A percentile compares a stretch with the other conserved stretches of the same genome.
Conservation (phyloP, 2,329 filamentous ascomycete species). For the Arachnopeziza araneosa region DNA sequence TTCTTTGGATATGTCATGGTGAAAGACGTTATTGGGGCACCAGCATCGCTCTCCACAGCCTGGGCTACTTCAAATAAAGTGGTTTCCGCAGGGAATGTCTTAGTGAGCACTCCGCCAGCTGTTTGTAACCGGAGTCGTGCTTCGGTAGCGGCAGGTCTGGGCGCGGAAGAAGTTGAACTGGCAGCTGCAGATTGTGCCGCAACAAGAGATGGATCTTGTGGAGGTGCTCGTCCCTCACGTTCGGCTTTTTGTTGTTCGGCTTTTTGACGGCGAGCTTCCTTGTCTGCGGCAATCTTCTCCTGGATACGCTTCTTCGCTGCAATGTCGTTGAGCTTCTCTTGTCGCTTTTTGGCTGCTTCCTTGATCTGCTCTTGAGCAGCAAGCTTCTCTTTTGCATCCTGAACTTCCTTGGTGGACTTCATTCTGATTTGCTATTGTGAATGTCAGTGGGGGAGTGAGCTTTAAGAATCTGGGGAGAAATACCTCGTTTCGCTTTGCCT, state of each 20-base stretch:
- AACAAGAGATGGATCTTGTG: conserved; percentile 29
- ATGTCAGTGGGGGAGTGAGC: background rate
- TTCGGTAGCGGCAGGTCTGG: conserved; percentile 55
- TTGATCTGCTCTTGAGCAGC: conserved; percentile 86
- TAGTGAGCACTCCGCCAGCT: conserved; percentile 68
- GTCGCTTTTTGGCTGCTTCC: conserved; percentile 77
- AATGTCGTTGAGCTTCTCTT: conserved; percentile 80
- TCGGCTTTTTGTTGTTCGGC: conserved; percentile 80
- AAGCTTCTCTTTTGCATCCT: conserved; percentile 87
- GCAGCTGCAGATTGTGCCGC: conserved; percentile 35
- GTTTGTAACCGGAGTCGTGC: conserved; percentile 79
- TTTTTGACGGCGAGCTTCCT: conserved; percentile 79
- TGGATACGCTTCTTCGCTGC: conserved; percentile 85
- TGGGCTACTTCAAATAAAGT: conserved; percentile 91
- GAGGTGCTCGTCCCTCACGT: conserved; percentile 64
- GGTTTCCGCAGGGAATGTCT: conserved; percentile 82
- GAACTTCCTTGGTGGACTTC: conserved; percentile 83
- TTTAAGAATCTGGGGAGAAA: background rate
- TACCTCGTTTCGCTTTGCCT: conserved; percentile 81
- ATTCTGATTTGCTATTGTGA: conserved; percentile 57
- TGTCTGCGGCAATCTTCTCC: conserved; percentile 92
- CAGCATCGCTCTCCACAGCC: conserved; percentile 65
- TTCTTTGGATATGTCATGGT: conserved; percentile 84
- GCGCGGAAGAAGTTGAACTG: conserved; percentile 37
- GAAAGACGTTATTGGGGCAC: conserved; percentile 71